Percentiles rank a stretch among this genome's conserved stretches.
phyloP scores from a whole-genome alignment of 305 asterid species.

The Fraxinus angustifolia region DNA sequence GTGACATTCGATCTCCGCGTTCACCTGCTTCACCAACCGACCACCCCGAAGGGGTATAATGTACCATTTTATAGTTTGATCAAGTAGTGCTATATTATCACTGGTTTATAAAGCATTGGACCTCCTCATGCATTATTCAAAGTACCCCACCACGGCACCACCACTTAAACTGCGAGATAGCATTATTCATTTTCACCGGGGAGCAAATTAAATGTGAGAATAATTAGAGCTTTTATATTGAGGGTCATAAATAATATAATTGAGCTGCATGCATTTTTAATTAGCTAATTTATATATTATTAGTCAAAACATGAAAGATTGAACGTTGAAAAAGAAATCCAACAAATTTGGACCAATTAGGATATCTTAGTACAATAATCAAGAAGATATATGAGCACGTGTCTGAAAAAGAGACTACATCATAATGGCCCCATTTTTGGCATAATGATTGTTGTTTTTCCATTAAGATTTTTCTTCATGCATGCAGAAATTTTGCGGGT shows the following conservation, averaged over 20 bases:
- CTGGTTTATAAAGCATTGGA: not conserved
- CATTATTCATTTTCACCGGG: not conserved
- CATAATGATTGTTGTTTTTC: constrained; percentile 13
- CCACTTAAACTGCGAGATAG: not conserved
- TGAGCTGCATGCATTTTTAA: not conserved
- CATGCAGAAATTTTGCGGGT: constrained; percentile 21
- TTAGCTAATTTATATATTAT: not conserved
- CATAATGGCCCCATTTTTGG: constrained; percentile 15
- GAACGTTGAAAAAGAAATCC: constrained; percentile 1
- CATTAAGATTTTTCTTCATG: constrained; percentile 3
- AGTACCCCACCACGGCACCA: not conserved
- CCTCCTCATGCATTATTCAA: not conserved
- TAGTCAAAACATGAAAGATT: not conserved
- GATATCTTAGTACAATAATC: not conserved
- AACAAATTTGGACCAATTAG: not conserved
- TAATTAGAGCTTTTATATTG: not conserved
- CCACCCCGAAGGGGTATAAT: no score
- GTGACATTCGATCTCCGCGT: no score
- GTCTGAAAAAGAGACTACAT: constrained; percentile 1
- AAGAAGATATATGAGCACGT: not conserved
- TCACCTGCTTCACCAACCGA: no score
- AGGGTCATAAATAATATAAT: not conserved
- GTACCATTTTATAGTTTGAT: not conserved
- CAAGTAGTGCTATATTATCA: not conserved
- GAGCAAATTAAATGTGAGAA: not conserved